phyloP scores from a whole-genome alignment of 805 yeast species.

The Lachancea sp. region DNA sequence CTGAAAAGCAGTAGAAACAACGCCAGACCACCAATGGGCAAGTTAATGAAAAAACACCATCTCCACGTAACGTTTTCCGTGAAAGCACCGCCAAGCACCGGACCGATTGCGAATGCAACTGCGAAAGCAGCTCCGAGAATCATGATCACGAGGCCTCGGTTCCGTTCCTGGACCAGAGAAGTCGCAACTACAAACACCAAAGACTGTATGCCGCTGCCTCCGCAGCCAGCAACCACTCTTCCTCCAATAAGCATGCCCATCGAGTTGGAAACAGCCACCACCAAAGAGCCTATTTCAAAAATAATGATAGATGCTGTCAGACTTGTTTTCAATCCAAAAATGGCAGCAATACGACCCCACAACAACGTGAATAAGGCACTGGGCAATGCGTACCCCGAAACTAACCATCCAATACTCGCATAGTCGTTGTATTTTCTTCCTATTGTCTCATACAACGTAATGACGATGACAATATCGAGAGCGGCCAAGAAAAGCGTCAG shows the following conservation, averaged over 20 bases:
- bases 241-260: constrained; percentile 66
- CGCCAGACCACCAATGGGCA: constrained; percentile 54
- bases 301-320: constrained; percentile 43
- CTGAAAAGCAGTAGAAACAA: constrained; percentile 13
- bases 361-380: constrained; percentile 46
- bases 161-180: constrained; percentile 20
- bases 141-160: constrained; percentile 23
- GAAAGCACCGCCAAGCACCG: constrained; percentile 61
- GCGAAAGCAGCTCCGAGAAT: constrained; percentile 35
- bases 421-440: constrained; percentile 45
- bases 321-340: constrained; percentile 50
- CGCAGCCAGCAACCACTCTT: constrained; percentile 63
- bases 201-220: constrained; percentile 63
- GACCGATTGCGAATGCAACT: constrained; percentile 51
- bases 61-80: constrained; percentile 59
- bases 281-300: constrained; percentile 57
- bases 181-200: constrained; percentile 51
- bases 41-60: constrained; percentile 68
- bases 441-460: constrained; percentile 44
- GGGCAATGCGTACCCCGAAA: constrained; percentile 49
- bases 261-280: constrained; percentile 47
- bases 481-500: constrained; percentile 36
- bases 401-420: constrained; percentile 52
- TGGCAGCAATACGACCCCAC: constrained; percentile 54
- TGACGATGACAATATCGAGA: constrained; percentile 53